Conservation (phyloP, 2,329 filamentous ascomycete species). For the Cercospora nicotianae region DNA sequence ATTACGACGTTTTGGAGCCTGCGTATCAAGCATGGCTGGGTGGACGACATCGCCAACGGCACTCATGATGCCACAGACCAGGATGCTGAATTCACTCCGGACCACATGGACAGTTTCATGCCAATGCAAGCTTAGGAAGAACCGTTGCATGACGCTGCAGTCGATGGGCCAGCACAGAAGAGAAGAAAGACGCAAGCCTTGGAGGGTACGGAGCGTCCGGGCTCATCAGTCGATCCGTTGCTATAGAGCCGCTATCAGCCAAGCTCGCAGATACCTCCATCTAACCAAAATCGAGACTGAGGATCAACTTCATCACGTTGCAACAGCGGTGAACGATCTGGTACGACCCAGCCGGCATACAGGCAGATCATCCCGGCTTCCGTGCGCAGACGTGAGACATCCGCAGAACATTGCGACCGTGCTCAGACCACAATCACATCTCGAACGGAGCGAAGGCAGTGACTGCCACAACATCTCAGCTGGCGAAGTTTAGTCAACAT, state of each 20-base stretch:
- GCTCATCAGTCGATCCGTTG: not conserved
- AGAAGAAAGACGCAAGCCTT: not conserved
- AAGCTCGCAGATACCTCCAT: not conserved
- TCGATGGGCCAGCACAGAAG: not conserved
- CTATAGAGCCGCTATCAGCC: not conserved
- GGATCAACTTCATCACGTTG: not conserved
- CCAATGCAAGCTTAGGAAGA: conserved; percentile 15
- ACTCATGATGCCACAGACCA: conserved; percentile 16
- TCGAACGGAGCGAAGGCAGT: not conserved
- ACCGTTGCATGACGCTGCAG: not conserved
- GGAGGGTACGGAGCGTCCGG: not conserved
- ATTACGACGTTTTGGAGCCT: conserved; percentile 28
- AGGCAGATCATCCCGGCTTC: not conserved
- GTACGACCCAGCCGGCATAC: not conserved
- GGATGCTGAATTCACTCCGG: conserved; percentile 23
- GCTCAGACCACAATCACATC: not conserved
- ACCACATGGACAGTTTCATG: conserved; percentile 22
- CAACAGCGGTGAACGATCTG: not conserved
- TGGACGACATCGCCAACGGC: conserved; percentile 23
- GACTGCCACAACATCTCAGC: not conserved
- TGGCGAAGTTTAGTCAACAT: not conserved
- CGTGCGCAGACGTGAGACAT: not conserved
- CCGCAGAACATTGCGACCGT: not conserved
- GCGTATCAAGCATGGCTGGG: conserved; percentile 31
- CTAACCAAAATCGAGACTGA: not conserved